Evolutionary conservation across 768 basidiomycete species (phyloP), one percentile per base, ranked within the genome.

Genomic region (Multifurca ochricompacta): DNA sequence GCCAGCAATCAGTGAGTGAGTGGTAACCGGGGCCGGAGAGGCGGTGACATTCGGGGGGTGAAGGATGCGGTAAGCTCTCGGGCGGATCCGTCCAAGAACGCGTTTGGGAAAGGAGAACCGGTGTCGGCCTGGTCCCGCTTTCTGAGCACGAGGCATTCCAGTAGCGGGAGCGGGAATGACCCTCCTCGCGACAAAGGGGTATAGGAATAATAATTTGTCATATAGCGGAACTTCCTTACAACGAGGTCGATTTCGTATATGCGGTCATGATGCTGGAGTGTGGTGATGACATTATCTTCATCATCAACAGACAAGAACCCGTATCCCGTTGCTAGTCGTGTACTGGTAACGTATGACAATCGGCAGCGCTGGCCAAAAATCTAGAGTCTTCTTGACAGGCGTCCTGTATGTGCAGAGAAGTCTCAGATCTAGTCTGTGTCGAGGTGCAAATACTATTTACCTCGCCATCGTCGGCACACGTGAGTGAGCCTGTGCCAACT

Each of bases 331-430:
- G 31, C 18, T n/a, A n/a, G n/a, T n/a, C 18, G 18, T 1, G n/a
- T 43, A 32, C 6, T 10, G 19, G 23, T 52, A 44, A 7, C 19
- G 32, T 43, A 51, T 35, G n/a, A 43, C 4, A 6, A 51, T 51
- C 3, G 51, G 42, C 3, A 45, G 27, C 9, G 42, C 6, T 11
- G 42, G 28, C 51, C 42, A 52, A 19, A 34, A 52, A 23, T 52
- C 51, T 6, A 44, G 43, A 19, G 31, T 19, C 18, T 45, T 43
- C 35, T 9, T 45, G 42, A 37, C 19, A 2, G 42, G 35, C 4
- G 41, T 51, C 11, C 34, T 25, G 18, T 51, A 44, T 19, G 51
- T 52, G 27, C 51, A 52, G 42, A 44, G 9, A 52, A 52, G 51
- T 14, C 36, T 43, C 27, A 53, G 43, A 18, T 36, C 43, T 4